phyloP scores from a whole-genome alignment of 2,329 filamentous ascomycete genomes.

The Ustulina deusta region DNA sequence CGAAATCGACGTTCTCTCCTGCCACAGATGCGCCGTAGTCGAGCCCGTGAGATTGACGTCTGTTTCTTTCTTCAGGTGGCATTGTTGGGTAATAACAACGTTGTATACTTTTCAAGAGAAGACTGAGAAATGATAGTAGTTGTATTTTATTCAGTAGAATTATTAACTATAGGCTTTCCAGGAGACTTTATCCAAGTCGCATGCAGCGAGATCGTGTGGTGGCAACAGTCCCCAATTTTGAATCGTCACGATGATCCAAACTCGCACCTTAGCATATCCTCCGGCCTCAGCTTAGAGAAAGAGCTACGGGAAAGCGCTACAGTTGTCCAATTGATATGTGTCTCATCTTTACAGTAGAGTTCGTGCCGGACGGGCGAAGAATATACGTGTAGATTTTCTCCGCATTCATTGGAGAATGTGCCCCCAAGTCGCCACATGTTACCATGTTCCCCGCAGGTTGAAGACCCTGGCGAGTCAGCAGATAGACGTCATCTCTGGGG shows the following conservation, averaged over 20 bases:
- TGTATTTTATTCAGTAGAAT: too few relatives aligned
- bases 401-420: conserved; percentile 2
- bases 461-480: conserved; percentile 1
- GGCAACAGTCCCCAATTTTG: conserved; percentile 4
- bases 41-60: conserved; percentile 6
- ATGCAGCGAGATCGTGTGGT: conserved; percentile 1
- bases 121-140: neutral
- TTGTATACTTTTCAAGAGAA: neutral
- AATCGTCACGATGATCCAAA: conserved; percentile 33
- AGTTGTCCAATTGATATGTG: conserved; percentile 11
- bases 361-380: too few relatives aligned
- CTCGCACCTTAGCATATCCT: conserved; percentile 1
- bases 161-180: neutral
- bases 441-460: conserved; percentile 8
- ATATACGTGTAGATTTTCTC: neutral
- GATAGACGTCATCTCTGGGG: conserved; percentile 11
- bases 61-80: conserved; percentile 22
- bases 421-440: conserved; percentile 21
- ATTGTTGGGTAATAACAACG: conserved; percentile 7
- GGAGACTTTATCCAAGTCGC: neutral
- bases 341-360: neutral
- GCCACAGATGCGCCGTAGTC: conserved; percentile 35
- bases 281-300: conserved; percentile 54
- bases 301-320: neutral
- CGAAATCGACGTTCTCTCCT: conserved; percentile 30